These are phyloP conservation scores for Neonectria sp. DNA, from an alignment of 2,329 filamentous ascomycete species.

Conservation along the genomic window DNA sequence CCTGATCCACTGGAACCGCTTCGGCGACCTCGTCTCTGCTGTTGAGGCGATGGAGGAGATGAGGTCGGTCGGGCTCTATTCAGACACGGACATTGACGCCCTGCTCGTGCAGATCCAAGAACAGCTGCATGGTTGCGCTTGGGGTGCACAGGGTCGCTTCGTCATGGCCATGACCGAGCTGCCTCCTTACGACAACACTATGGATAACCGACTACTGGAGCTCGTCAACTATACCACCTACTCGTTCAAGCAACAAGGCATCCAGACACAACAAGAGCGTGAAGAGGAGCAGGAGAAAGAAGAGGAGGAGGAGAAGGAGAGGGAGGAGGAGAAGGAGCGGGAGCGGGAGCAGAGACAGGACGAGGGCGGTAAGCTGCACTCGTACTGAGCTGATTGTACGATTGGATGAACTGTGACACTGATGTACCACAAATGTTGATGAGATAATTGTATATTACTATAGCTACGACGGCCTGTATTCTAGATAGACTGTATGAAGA, in stretches of 20 bases:
- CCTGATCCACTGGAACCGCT: slow-evolving; percentile 72
- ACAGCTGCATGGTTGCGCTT: slow-evolving; percentile 53
- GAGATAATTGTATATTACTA: not conserved
- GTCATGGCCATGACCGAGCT: slow-evolving; percentile 57
- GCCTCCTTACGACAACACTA: slow-evolving; percentile 52
- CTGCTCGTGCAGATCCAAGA: slow-evolving; percentile 51
- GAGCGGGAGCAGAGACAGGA: not conserved
- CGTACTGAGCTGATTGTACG: slow-evolving; percentile 9
- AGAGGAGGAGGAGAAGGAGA: slow-evolving; percentile 7
- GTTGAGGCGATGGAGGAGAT: slow-evolving; percentile 75
- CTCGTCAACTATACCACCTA: slow-evolving; percentile 17
- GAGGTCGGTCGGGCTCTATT: slow-evolving; percentile 73
- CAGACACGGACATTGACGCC: slow-evolving; percentile 57
- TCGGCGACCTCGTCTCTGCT: slow-evolving; percentile 70
- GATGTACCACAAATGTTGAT: slow-evolving; percentile 21
- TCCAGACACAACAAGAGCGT: not conserved
- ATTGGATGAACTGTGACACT: slow-evolving; percentile 17
- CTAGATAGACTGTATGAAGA: slow-evolving; percentile 8
- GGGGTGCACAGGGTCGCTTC: slow-evolving; percentile 56
- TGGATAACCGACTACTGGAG: slow-evolving; percentile 43
- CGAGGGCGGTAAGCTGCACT: not conserved
- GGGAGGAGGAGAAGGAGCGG: not conserved
- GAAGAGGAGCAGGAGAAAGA: not conserved
- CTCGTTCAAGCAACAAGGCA: slow-evolving; percentile 24
- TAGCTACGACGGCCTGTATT: slow-evolving; percentile 3